phyloP scores from a whole-genome alignment of 805 yeast species.

The Ogataea nakhonphanomensis region DNA sequence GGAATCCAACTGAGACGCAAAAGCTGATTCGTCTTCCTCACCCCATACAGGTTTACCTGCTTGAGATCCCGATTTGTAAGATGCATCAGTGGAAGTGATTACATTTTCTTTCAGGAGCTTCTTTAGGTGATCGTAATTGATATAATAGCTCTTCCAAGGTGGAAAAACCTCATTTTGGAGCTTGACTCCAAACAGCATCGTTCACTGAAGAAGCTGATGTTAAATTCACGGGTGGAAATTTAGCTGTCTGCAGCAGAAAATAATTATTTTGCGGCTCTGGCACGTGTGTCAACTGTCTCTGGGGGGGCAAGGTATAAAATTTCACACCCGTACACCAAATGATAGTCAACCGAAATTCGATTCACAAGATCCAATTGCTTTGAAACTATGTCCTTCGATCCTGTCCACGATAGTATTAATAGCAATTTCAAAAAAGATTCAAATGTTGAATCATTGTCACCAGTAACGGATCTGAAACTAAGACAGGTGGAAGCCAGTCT shows the following conservation, averaged over 20 bases:
- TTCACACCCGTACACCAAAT: slow-evolving; percentile 8
- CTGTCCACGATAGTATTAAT: slow-evolving; percentile 25
- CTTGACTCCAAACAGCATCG: slow-evolving; percentile 84
- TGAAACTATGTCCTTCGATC: slow-evolving; percentile 29
- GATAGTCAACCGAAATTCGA: not conserved
- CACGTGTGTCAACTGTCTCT: slow-evolving; percentile 5
- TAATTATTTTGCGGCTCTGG: slow-evolving; percentile 4
- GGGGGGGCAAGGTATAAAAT: not conserved
- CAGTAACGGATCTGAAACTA: not conserved
- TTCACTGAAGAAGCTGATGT: not conserved
- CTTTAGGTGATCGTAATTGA: slow-evolving; percentile 63
- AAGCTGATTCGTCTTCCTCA: slow-evolving; percentile 67
- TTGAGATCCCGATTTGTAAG: slow-evolving; percentile 12
- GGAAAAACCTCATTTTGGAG: slow-evolving; percentile 76
- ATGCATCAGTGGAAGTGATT: slow-evolving; percentile 9
- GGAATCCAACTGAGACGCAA: slow-evolving; percentile 62
- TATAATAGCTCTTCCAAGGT: slow-evolving; percentile 81
- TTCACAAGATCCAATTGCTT: not conserved
- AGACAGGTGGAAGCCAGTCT: not conserved
- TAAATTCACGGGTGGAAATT: not conserved
- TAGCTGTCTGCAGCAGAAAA: slow-evolving; percentile 4
- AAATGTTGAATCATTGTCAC: not conserved
- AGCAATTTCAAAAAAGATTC: slow-evolving; percentile 1
- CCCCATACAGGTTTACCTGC: slow-evolving; percentile 45
- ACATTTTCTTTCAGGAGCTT: slow-evolving; percentile 67